phyloP scores from a whole-genome alignment of 2,329 filamentous ascomycete genomes.

The Venturia carpophila region DNA sequence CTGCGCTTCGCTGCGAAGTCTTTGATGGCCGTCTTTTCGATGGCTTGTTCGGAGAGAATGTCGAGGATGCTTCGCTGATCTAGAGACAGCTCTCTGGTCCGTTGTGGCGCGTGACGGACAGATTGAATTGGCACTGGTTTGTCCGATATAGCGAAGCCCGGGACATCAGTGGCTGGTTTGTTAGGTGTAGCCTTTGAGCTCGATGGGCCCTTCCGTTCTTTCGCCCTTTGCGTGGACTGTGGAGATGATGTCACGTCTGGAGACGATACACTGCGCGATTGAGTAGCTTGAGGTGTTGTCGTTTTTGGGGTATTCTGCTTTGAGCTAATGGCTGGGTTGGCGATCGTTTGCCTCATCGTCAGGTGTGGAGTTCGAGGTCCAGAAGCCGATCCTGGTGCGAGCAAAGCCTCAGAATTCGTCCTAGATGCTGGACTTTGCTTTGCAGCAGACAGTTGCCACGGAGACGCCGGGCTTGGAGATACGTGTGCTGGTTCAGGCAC shows the following conservation, averaged over 20 bases:
- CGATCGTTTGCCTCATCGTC: conserved; percentile 55
- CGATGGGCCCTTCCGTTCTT: conserved; percentile 15
- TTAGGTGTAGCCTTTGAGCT: conserved; percentile 27
- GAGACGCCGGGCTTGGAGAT: conserved; percentile 32
- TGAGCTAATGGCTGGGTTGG: conserved; percentile 32
- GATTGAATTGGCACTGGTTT: conserved; percentile 34
- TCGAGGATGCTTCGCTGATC: conserved; percentile 72
- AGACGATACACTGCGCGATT: conserved; percentile 19
- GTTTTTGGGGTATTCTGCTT: conserved; percentile 18
- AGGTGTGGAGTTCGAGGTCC: conserved; percentile 42
- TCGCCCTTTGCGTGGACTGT: background rate
- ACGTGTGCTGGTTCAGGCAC: conserved; percentile 31
- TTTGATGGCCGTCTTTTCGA: conserved; percentile 72
- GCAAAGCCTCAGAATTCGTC: conserved; percentile 22
- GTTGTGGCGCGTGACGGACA: conserved; percentile 41
- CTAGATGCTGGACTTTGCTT: conserved; percentile 35
- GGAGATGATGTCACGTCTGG: conserved; percentile 24
- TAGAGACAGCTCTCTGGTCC: conserved; percentile 56
- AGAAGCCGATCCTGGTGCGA: conserved; percentile 26
- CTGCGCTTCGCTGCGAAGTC: conserved; percentile 78
- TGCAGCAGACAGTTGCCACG: conserved; percentile 58
- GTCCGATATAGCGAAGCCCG: conserved; percentile 28
- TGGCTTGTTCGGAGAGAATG: conserved; percentile 79
- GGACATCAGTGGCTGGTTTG: conserved; percentile 27
- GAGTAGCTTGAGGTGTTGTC: conserved; percentile 13